Evolutionary conservation across 1,139 yeast genomes (phyloP), one percentile per base, ranked within the genome.

Genomic region (Hyphopichia khmerensis): DNA sequence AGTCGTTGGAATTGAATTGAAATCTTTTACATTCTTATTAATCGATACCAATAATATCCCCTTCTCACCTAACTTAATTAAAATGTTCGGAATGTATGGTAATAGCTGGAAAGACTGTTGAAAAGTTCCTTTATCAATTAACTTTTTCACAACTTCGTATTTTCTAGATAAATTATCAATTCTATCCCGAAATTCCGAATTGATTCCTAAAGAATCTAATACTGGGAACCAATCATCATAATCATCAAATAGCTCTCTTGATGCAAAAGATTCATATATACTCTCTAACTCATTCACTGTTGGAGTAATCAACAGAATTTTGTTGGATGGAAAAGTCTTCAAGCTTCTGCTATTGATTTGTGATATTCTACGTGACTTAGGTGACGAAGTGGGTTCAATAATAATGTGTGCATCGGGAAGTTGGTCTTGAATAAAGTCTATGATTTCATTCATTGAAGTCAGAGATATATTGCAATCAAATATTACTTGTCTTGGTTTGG

Each of bases 351-450:
- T 32, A 15, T 52, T 37, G 2, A 64, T 41, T 37, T 59, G 36
- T 0, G 71, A 62, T 2, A 79, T 48, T 43, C 71, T 64, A 1
- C 52, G 47, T 1, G 89, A 75, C 53, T 88, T 88, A 1, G 80
- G 72, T 1, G 67, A 71, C 1, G 95, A 84, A 0, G 96, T 88
- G 1, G 96, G 96, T 50, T 89, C 96, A 46, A 84, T 69, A 1
- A 85, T 66, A 2, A 84, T 62, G 17, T 63, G 57, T 2, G 68
- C 56, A 1, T 52, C 51, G 3, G 41, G 37, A 4, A 46, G 30
- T 19, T 44, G 36, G 2, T 62, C 49, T 10, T 54, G 50, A 0
- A 52, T 41, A 16, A 48, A 47, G 3, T 55, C 50, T 1, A 83
- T 46, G 0, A 82, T 67, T 6, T 63, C 56, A 16, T 64, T 55